phyloP scores from a whole-genome alignment of 768 basidiomycete species.

The Suillus subluteus region DNA sequence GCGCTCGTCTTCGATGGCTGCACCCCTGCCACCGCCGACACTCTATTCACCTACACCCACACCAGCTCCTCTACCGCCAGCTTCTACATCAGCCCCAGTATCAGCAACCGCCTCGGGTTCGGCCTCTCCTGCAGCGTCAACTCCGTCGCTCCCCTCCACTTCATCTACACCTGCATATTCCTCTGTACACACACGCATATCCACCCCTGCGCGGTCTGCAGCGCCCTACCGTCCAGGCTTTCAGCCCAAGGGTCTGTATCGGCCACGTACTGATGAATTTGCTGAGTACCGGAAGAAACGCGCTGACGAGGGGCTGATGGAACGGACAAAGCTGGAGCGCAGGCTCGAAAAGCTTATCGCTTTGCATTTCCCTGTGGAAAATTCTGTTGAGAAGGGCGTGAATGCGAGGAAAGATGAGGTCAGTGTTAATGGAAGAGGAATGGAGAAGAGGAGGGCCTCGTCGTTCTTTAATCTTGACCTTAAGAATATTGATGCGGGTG shows the following conservation, averaged over 20 bases:
- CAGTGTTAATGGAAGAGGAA: conserved; percentile 9
- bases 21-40: conserved; percentile 20
- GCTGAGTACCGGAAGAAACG: conserved; percentile 40
- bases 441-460: conserved; percentile 52
- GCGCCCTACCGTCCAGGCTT: conserved; percentile 90
- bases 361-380: conserved; percentile 60
- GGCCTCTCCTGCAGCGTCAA: conserved; percentile 24
- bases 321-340: conserved; percentile 83
- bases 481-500: conserved; percentile 64
- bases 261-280: conserved; percentile 84
- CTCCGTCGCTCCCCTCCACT: conserved; percentile 16
- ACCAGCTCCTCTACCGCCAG: not conserved
- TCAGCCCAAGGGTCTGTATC: conserved; percentile 86
- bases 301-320: conserved; percentile 60
- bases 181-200: conserved; percentile 25
- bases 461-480: conserved; percentile 78
- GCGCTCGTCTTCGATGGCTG: conserved; percentile 13
- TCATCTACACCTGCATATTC: conserved; percentile 23
- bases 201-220: conserved; percentile 28
- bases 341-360: conserved; percentile 86
- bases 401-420: conserved; percentile 20
- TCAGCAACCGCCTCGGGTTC: conserved; percentile 18
- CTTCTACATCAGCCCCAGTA: conserved; percentile 20
- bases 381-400: conserved; percentile 18
- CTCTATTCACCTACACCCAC: conserved; percentile 16